Base-by-base conservation (phyloP, 352 stramenopile species). In the Phytophthora idaei region DNA sequence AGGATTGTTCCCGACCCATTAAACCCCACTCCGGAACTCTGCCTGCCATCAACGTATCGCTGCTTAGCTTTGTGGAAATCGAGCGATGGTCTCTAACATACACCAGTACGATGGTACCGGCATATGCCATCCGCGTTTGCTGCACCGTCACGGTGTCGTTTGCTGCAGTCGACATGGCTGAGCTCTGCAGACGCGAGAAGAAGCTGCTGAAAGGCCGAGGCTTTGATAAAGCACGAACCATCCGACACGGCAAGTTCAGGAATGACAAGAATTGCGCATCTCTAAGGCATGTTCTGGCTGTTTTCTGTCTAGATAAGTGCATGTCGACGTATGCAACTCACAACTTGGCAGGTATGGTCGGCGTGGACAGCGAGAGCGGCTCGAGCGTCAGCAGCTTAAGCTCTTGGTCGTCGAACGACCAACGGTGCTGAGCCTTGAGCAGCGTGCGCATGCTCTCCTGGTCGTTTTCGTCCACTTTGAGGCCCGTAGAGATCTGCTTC, bases 371-470 rank as follows among this genome's bases (percentile, higher is more conserved):
- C 37, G 72, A 77, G 27, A 92, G 77, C 34, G 84, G 84, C 63
- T 87, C 68, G 10, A 92, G 67, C 5, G 69, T 77, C 41, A 85
- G 59, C 57, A 92, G 47, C 51, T 88, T 74, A 58, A 79, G 76
- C 52, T 90, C 84, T 63, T 90, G 76, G 48, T 88, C 76, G 32
- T 92, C 81, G 47, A 92, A 92, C 21, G 81, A 57, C 83, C 80
- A 90, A 15, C 81, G 83, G 53, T 90, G 75, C 58, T 92, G 83
- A 29, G 83, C 83, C 68, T 92, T 92, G 45, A 92, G 76, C 51
- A 90, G 56, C 39, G 73, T 74, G 10, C 74, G 77, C 83, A 91
- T 91, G 57, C 78, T 85, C 25, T 81, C 78, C 55, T 91, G 83
- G 66, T 89, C 78, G 39, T 56, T 64, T 60, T 91, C 81, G 45